Conservation (phyloP, 2,329 filamentous ascomycete genomes). For the Seiridium unicorne region DNA sequence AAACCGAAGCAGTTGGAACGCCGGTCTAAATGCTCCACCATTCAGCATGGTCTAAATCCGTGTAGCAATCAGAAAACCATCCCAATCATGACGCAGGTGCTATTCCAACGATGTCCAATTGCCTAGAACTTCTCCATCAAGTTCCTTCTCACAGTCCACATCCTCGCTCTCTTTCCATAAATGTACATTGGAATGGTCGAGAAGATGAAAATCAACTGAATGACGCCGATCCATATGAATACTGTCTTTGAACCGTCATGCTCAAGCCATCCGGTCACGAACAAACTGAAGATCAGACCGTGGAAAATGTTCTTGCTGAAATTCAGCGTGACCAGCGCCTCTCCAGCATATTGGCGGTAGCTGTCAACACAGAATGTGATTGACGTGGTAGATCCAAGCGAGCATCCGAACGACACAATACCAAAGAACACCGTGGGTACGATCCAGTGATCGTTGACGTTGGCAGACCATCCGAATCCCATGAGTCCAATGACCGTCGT, state of each 20-base stretch:
- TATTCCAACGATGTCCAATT: no score
- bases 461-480: slow-evolving; percentile 92
- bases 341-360: slow-evolving; percentile 89
- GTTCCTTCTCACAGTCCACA: slow-evolving; percentile 90
- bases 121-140: slow-evolving; percentile 74
- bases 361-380: slow-evolving; percentile 95
- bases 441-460: slow-evolving; percentile 76
- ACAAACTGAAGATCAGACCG: slow-evolving; percentile 83
- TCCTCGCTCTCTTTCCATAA: slow-evolving; percentile 82
- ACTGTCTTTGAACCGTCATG: slow-evolving; percentile 72
- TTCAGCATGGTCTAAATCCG: no score
- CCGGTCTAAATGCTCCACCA: no score
- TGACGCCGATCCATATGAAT: slow-evolving; percentile 79
- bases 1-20: no score
- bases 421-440: slow-evolving; percentile 94
- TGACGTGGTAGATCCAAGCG: slow-evolving; percentile 82
- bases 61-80: no score
- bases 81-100: no score
- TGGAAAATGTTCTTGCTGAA: slow-evolving; percentile 94
- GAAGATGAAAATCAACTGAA: slow-evolving; percentile 74
- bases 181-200: slow-evolving; percentile 90
- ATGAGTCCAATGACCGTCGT: slow-evolving; percentile 83
- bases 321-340: slow-evolving; percentile 91
- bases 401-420: slow-evolving; percentile 87
- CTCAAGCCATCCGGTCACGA: slow-evolving; percentile 83